Conservation (phyloP, 768 basidiomycete genomes). For the Rhizopogon vulgaris region DNA sequence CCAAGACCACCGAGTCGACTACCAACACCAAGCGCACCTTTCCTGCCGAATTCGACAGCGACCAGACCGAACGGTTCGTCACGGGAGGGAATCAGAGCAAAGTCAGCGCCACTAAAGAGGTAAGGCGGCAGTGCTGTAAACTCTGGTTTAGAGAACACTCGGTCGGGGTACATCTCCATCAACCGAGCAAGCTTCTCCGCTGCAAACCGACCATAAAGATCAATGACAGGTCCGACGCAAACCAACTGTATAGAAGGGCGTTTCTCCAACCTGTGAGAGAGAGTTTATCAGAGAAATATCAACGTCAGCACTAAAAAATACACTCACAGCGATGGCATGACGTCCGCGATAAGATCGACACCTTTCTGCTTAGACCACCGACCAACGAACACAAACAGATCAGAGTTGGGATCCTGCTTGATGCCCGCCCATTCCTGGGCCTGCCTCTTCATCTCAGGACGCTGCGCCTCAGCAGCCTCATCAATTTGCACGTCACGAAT, state of each 20-base stretch:
- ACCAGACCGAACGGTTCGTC: slow-evolving; percentile 96
- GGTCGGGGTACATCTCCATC: slow-evolving; percentile 93
- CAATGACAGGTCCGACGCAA: slow-evolving; percentile 90
- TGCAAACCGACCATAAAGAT: slow-evolving; percentile 91
- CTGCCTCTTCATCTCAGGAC: slow-evolving; percentile 86
- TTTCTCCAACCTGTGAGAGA: slow-evolving; percentile 64
- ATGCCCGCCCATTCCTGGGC: slow-evolving; percentile 95
- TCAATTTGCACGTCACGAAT: slow-evolving; percentile 76
- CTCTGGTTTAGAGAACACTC: slow-evolving; percentile 94
- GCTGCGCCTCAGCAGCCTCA: slow-evolving; percentile 75
- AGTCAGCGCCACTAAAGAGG: slow-evolving; percentile 92
- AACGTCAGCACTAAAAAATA: too few relatives aligned
- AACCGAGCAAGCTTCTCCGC: slow-evolving; percentile 89
- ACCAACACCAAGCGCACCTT: slow-evolving; percentile 94
- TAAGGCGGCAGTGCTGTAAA: slow-evolving; percentile 92
- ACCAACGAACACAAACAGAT: slow-evolving; percentile 93
- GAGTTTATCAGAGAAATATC: neutral
- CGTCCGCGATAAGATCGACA: slow-evolving; percentile 94
- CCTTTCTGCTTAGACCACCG: slow-evolving; percentile 99
- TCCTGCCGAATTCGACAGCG: slow-evolving; percentile 93
- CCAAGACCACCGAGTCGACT: slow-evolving; percentile 91
- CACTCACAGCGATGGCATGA: slow-evolving; percentile 82
- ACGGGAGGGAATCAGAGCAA: slow-evolving; percentile 91
- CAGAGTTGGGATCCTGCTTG: slow-evolving; percentile 83
- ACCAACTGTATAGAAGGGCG: slow-evolving; percentile 81